These are phyloP conservation scores for Paraconiothyrium brasiliense DNA, from an alignment of 2,329 filamentous ascomycete genomes.

Conservation along the genomic window DNA sequence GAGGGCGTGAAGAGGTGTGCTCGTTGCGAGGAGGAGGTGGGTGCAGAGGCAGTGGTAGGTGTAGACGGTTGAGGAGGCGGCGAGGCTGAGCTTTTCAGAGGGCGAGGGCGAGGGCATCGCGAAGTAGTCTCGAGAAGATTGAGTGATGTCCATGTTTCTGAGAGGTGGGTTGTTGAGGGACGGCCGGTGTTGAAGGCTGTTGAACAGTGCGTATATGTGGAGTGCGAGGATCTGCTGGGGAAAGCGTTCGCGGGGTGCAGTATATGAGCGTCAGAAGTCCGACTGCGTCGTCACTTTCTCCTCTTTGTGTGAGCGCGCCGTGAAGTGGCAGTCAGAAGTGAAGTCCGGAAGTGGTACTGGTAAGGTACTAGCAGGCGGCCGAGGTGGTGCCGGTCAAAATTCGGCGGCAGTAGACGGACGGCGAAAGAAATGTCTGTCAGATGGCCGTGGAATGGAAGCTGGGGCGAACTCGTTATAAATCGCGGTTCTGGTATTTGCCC, in stretches of 20 bases:
- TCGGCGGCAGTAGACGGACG: conserved; percentile 5
- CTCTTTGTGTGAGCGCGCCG: background rate
- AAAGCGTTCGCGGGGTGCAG: conserved; percentile 1
- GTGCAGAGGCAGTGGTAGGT: conserved; percentile 74
- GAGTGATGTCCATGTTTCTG: conserved; percentile 40
- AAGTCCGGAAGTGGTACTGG: conserved; percentile 1
- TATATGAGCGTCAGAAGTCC: background rate
- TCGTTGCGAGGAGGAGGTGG: conserved; percentile 69
- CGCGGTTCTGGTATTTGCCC: background rate
- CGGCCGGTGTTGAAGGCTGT: conserved; percentile 12
- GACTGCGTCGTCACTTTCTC: conserved; percentile 10
- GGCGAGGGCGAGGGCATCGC: conserved; percentile 43
- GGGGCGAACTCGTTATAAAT: conserved; percentile 12
- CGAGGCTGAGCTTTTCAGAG: conserved; percentile 45
- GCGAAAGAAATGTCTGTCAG: background rate
- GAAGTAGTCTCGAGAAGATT: conserved; percentile 44
- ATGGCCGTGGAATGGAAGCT: conserved; percentile 9
- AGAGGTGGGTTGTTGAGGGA: conserved; percentile 13
- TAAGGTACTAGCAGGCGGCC: background rate
- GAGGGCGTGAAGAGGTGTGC: conserved; percentile 61
- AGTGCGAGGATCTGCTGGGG: background rate
- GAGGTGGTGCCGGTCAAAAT: conserved; percentile 8
- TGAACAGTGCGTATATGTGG: background rate
- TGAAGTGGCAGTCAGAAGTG: background rate
- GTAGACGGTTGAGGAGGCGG: conserved; percentile 52